A percentile compares a stretch with the other conserved stretches of the same genome.
These are phyloP conservation scores for Pisolithus albus DNA, from an alignment of 768 basidiomycete species.

Conservation along the genomic window DNA sequence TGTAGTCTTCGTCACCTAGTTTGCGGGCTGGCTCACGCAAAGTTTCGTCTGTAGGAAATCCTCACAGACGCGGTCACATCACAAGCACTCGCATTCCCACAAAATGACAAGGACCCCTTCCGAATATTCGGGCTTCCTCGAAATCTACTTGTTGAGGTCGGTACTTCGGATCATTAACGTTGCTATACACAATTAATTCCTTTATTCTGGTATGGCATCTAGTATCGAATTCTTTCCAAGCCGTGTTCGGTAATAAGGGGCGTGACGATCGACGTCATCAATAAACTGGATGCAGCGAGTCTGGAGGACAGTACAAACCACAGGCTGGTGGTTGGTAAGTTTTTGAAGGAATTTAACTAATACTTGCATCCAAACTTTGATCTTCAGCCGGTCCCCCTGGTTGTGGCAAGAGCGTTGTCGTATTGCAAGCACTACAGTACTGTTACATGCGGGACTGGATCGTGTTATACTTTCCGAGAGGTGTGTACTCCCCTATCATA, in stretches of 20 bases:
- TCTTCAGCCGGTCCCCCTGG: conserved; percentile 63
- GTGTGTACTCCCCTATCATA: conserved; percentile 31
- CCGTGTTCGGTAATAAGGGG: conserved; percentile 70
- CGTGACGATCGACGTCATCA: conserved; percentile 50
- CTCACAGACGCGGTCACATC: conserved; percentile 34
- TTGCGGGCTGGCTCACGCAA: background rate
- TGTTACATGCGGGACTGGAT: conserved; percentile 64
- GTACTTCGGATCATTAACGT: conserved; percentile 12
- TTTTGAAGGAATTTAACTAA: background rate
- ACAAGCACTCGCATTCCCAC: conserved; percentile 39
- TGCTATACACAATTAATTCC: too few relatives aligned
- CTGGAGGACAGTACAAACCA: conserved; percentile 42
- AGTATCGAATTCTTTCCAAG: conserved; percentile 65
- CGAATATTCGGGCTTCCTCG: conserved; percentile 67
- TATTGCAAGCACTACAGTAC: conserved; percentile 73
- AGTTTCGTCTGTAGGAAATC: conserved; percentile 21
- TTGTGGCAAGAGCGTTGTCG: conserved; percentile 72
- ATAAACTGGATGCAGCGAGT: conserved; percentile 47
- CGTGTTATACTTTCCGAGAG: conserved; percentile 78
- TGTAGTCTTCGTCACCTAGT: background rate
- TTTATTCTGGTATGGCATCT: background rate
- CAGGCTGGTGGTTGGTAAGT: conserved; percentile 62
- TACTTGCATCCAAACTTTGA: background rate
- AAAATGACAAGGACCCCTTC: conserved; percentile 43
- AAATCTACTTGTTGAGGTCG: conserved; percentile 63